phyloP scores from a whole-genome alignment of 2,329 filamentous ascomycete genomes.

The Dothideomycetes sp. region DNA sequence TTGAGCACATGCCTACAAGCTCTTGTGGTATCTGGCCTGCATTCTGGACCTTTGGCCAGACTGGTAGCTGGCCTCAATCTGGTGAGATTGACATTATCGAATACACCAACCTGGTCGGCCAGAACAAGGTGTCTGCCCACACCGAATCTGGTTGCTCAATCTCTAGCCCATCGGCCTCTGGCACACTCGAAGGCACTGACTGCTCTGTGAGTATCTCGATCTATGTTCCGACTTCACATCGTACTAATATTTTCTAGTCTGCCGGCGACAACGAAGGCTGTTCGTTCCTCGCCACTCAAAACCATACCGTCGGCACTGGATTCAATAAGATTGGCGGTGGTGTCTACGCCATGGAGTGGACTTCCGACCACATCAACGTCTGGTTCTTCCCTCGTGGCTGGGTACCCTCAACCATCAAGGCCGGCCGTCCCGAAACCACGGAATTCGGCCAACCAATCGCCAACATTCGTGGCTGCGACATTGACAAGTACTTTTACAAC shows the following conservation, averaged over 20 bases:
- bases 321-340: constrained; percentile 41
- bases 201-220: constrained; percentile 35
- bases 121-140: constrained; percentile 25
- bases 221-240: background rate
- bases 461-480: constrained; percentile 35
- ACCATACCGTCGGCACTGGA: constrained; percentile 23
- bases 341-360: constrained; percentile 52
- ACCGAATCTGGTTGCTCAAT: constrained; percentile 29
- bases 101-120: constrained; percentile 34
- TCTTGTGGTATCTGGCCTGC: constrained; percentile 43
- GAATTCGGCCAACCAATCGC: constrained; percentile 54
- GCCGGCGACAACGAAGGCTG: constrained; percentile 27
- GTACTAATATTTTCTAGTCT: constrained; percentile 29
- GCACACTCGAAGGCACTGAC: constrained; percentile 34
- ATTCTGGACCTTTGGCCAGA: constrained; percentile 26
- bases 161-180: constrained; percentile 32
- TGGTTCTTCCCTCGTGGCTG: constrained; percentile 67
- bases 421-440: constrained; percentile 46
- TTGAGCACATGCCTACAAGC: constrained; percentile 41
- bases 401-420: constrained; percentile 53
- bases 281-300: constrained; percentile 42
- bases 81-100: constrained; percentile 43
- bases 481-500: constrained; percentile 27
- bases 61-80: constrained; percentile 29
- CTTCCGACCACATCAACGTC: constrained; percentile 58